Percentiles rank a stretch among this genome's conserved stretches.
Conservation (phyloP, 371 early-diverging fungal genomes). For the Rhizopus delemar region DNA sequence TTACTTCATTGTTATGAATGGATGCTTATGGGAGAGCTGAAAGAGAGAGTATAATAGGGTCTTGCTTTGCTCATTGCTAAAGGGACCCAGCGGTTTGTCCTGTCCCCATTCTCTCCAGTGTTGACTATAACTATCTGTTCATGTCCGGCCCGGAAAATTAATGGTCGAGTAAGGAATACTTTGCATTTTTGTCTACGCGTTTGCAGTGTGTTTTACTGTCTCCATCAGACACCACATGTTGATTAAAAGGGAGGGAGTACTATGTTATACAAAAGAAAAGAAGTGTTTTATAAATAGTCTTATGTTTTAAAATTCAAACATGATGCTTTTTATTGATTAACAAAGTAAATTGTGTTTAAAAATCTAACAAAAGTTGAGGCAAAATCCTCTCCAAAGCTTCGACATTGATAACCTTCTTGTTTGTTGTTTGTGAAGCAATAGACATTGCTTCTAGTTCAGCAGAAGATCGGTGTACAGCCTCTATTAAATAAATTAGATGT, state of each 20-base stretch:
- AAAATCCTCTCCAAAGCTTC: conserved; percentile 29
- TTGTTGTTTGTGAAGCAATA: background rate
- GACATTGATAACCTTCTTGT: conserved; percentile 2
- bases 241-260: too few relatives aligned
- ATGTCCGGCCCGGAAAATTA: conserved; percentile 3
- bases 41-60: conserved; percentile 27
- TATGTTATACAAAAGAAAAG: too few relatives aligned
- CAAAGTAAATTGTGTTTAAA: conserved; percentile 8
- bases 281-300: too few relatives aligned
- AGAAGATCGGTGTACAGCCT: conserved; percentile 29
- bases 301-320: too few relatives aligned
- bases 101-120: conserved; percentile 4
- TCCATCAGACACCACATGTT: too few relatives aligned
- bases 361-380: conserved; percentile 32
- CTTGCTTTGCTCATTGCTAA: conserved; percentile 2
- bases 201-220: background rate
- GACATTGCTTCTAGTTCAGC: conserved; percentile 12
- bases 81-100: background rate
- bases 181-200: background rate
- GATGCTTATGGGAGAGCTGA: conserved; percentile 39
- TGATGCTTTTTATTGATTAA: too few relatives aligned
- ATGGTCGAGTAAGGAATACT: background rate
- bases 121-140: background rate
- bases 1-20: conserved; percentile 39
- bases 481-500: background rate